Evolutionary conservation across 148 eudicot genomes (phyloP).

Genomic region (Rhododendron henanense): DNA sequence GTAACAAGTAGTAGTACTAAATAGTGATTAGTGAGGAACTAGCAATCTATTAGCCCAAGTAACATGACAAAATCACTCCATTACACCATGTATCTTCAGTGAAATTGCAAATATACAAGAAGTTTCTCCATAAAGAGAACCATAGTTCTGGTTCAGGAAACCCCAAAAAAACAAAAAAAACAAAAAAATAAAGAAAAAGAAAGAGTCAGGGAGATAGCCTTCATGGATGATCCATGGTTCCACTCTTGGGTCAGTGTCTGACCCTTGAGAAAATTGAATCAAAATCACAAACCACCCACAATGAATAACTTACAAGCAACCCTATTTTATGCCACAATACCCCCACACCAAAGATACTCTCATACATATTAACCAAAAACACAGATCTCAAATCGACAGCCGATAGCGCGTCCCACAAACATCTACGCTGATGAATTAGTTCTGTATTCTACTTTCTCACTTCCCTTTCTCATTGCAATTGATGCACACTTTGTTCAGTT

Average conservation of each 20-base stretch:
- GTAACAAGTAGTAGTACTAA: neutral
- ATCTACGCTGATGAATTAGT: neutral
- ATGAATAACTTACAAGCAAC: neutral
- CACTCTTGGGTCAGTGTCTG: neutral
- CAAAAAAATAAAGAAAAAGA: neutral
- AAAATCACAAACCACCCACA: neutral
- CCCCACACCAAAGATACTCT: neutral
- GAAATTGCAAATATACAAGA: neutral
- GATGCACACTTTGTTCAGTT: conserved; percentile 43
- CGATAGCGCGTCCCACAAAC: neutral
- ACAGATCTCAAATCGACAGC: neutral
- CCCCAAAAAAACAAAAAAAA: neutral
- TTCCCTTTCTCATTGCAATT: neutral
- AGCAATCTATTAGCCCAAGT: neutral
- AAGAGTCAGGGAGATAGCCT: neutral
- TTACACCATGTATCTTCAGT: neutral
- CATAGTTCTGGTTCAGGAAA: neutral
- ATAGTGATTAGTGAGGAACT: neutral
- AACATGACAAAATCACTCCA: neutral
- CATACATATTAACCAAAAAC: neutral
- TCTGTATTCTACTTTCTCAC: neutral
- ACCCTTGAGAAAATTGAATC: neutral
- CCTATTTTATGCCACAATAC: neutral
- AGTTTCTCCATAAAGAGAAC: neutral
- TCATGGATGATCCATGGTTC: neutral